Base-by-base conservation (phyloP, 805 yeast genomes). In the Nakazawaea peltata region DNA sequence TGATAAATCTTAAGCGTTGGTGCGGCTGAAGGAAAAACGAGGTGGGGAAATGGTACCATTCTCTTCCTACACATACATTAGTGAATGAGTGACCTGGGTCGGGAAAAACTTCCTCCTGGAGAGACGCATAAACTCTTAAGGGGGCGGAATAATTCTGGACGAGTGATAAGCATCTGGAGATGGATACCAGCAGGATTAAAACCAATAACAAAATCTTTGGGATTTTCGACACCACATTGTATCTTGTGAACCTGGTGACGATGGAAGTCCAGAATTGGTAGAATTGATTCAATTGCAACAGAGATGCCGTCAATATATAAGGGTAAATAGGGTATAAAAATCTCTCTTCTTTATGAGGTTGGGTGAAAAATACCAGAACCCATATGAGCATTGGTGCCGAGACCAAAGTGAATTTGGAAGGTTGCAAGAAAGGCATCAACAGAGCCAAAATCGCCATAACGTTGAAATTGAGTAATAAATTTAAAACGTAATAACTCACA, bases 291-390 rank as follows among this genome's bases (percentile, higher is more conserved):
- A 58, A 48, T 3, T 71, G 59, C 4, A 81, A 46, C 0, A 90
- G 72, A 3, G 85, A 87, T 30, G 75, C 65, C 15, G 83, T 44
- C 3, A 74, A 57, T 16, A 90, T 64, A 34, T 81, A 62, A 10
- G 87, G 81, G 51, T 88, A 90, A 0, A 84, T 67, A 12, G 95
- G 95, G 48, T 86, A 90, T 44, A 90, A 54, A 52, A 90, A 90
- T 41, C 97, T 66, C 54, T 90, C 97, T 52, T 88, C 97, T 53
- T 88, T 88, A 53, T 88, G 97, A 4, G 95, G 92, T 49, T 87
- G 96, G 4, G 60, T 41, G 41, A 67, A 63, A 50, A 90, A 85
- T 3, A 86, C 67, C 0, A 54, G 57, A 12, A 68, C 49, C 97
- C 97, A 90, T 0, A 82, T 26, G 2, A 69, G 33, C 18, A 82